Base-by-base conservation (phyloP, 345 rosid species). In the Trapa bicornis region DNA sequence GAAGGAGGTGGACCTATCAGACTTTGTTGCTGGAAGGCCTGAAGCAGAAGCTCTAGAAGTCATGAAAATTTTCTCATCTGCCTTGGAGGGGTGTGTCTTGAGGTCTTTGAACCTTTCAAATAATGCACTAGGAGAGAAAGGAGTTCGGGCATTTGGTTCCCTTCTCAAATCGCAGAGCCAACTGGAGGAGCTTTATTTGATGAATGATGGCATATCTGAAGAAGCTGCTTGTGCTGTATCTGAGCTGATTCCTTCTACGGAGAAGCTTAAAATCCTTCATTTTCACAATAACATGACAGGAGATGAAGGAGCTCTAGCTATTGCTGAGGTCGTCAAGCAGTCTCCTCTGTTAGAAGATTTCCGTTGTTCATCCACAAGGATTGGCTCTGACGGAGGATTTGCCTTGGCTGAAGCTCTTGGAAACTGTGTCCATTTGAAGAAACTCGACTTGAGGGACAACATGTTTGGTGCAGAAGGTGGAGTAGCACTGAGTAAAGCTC, bases 241-340 rank as follows among this genome's bases (percentile, higher is more conserved):
- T 17, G 97, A 87, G 68, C 65, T 93, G 76, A 80, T 93, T 80
- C 90, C 98, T 66, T 89, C 92, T n/a, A 88, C 97, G 1, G 85
- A 84, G 77, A 81, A 84, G 62, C 84, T 93, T 68, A 88, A 39
- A 83, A 79, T 85, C 52, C 94, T 90, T 78, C 94, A 91, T 17
- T 91, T 94, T 70, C 95, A 87, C 47, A 94, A 90, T 67, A 90
- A 93, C 76, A 90, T 90, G 98, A 93, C 94, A 0, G 98, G 97
- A 50, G 96, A 90, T 73, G 80, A 79, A 68, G 98, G 97, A 42
- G 93, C 91, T 16, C 64, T 81, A 68, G 87, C 97, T 8, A 87
- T 93, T 41, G 71, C 97, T 66, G 84, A 84, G 70, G 81, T 88
- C 64, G 81, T 90, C 81, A 83, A 78, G 78, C 77, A 67, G 37